Percentiles rank a stretch among this genome's conserved stretches.
phyloP scores from a whole-genome alignment of 805 yeast species.

The Saccharomycopsis sp. region DNA sequence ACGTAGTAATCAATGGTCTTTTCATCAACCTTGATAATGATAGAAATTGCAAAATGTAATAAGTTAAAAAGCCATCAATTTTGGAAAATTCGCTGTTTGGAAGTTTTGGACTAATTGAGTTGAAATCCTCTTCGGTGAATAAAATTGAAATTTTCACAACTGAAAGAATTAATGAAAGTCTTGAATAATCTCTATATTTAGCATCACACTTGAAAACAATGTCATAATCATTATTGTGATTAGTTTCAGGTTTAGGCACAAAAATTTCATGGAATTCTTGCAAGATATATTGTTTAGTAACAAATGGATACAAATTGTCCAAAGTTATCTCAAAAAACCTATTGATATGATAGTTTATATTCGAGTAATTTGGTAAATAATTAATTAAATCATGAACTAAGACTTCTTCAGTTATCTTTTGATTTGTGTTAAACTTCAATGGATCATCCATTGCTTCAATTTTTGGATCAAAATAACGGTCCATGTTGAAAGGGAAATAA shows the following conservation, averaged over 20 bases:
- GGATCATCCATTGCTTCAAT: background rate
- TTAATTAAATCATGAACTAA: slow-evolving; percentile 8
- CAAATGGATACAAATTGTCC: slow-evolving; percentile 17
- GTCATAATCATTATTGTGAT: slow-evolving; percentile 16
- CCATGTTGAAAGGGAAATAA: slow-evolving; percentile 20
- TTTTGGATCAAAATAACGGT: slow-evolving; percentile 3
- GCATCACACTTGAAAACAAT: slow-evolving; percentile 4
- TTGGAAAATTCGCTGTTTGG: slow-evolving; percentile 7
- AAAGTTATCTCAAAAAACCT: slow-evolving; percentile 14
- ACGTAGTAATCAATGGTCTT: slow-evolving; percentile 13
- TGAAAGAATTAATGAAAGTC: slow-evolving; percentile 13
- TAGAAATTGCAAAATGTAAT: slow-evolving; percentile 7
- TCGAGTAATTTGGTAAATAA: slow-evolving; percentile 14
- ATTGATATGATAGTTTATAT: slow-evolving; percentile 1
- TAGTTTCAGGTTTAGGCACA: slow-evolving; percentile 3
- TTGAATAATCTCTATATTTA: slow-evolving; percentile 15
- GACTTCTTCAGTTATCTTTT: background rate
- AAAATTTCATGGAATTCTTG: slow-evolving; percentile 15
- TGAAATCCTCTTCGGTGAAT: slow-evolving; percentile 10
- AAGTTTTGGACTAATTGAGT: slow-evolving; percentile 7
- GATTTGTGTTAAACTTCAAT: background rate
- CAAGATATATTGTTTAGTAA: slow-evolving; percentile 5
- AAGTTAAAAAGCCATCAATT: slow-evolving; percentile 11
- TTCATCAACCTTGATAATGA: slow-evolving; percentile 15
- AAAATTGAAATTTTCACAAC: slow-evolving; percentile 16